Evolutionary conservation across 2,329 filamentous ascomycete species (phyloP), one percentile per base, ranked within the genome.

Genomic region (Ceratocystiopsis brevicomis): DNA sequence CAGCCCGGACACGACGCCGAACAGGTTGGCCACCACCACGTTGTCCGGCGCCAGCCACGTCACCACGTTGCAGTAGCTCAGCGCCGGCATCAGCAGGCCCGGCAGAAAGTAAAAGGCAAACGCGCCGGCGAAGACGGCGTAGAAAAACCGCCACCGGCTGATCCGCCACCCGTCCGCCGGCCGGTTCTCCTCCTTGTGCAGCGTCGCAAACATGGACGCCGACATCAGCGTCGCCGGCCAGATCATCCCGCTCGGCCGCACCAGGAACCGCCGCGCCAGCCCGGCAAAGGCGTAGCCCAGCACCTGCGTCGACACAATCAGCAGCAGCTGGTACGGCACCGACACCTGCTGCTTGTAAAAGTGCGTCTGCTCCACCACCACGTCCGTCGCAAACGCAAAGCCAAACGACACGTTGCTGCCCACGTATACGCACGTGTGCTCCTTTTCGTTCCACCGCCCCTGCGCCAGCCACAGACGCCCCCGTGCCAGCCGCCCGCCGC

Each of bases 151-250:
- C 71, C 83, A 87, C 39, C 84, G 69, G 49, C 80, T 83, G 41
- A 92, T 80, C 37, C 61, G 78, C 85, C 85, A 92, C 33, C 84
- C 82, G 57, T 84, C 78, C 17, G 82, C 84, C 34, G 76, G 71
- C 51, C 79, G 81, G 57, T 90, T 92, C 54, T 87, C 78, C 47
- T 85, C 77, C 53, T 80, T 86, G 59, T 93, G 85, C 41, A 93
- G 67, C 0, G 83, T 88, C 4, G 77, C 79, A 53, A 93, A 90
- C 81, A 93, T 87, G 53, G 84, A 79, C 1, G 83, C 84, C 17
- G 84, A 88, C 69, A 88, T 86, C 41, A 93, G 65, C 0, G 85
- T 92, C 18, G 81, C 80, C 1, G 85, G 85, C 85, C 85, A 93
- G 40, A 93, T 85, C 81, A 93, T 92, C 46, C 82, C 82, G 48